Base-by-base conservation (phyloP, 106 monocot species). In the Dioscorea zingiberensis region DNA sequence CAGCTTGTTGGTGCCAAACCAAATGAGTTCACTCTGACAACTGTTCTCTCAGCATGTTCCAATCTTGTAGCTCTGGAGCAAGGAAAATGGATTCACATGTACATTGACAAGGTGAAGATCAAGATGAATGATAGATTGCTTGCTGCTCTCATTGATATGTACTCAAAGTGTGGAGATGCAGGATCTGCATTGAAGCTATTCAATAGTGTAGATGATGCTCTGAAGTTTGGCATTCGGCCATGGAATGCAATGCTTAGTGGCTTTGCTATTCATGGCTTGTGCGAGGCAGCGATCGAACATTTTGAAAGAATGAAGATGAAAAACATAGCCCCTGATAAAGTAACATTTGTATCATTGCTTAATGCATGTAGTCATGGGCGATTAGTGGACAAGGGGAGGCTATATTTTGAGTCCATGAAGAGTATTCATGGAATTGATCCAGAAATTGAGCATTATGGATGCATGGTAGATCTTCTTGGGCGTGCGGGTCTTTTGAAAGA, bases 401-500 rank as follows among this genome's bases (percentile, higher is more conserved):
- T 64, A 27, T 82, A 79, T 60, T 87, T 87, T 18, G 21, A 74
- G 14, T 58, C 49, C 17, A 87, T 87, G 86, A 60, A 15, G 60
- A 48, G 14, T 19, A 2, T 63, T 9, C 67, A 77, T 59, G 62
- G 61, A 0, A 76, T 87, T 6, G 56, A 76, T 21, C 82, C 73
- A 26, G 76, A 76, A 66, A 69, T 82, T 21, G 82, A 82, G 73
- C 86, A 87, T 62, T 87, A 82, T 65, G 82, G 78, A 0, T 82
- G 86, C 70, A 82, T 87, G 75, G 79, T 87, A 10, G 82, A 87
- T 67, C 62, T 87, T 65, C 67, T 82, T 12, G 79, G 82, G 18
- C 82, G 82, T 19, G 76, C 78, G 14, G 86, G 86, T 21, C 70
- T 62, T 0, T 57, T 87, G 59, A 63, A 71, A 18, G 79, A 87